Evolutionary conservation across 1,284 basidiomycete genomes (phyloP).

Genomic region (Puccinia triticina): DNA sequence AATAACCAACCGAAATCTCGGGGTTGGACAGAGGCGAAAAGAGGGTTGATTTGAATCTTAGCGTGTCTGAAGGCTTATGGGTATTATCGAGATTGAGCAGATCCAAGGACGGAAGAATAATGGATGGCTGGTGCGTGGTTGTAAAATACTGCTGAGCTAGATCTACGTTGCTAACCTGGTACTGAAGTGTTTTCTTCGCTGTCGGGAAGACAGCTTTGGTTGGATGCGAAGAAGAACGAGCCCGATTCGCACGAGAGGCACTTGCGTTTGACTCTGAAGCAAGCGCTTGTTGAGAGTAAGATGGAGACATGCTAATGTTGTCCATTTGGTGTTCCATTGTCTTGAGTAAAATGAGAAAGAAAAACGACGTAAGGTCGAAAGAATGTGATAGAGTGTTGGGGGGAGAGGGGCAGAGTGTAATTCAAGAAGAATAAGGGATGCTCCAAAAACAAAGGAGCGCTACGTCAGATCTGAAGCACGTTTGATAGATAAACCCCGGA

Average conservation of each 20-base stretch:
- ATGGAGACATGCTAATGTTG: neutral
- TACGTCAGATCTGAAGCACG: neutral
- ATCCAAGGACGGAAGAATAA: neutral
- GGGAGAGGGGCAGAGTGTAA: neutral
- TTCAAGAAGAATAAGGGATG: conserved; percentile 2
- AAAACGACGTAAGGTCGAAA: neutral
- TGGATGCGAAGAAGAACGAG: conserved; percentile 24
- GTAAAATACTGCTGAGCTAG: neutral
- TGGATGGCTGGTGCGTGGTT: neutral
- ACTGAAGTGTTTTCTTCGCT: neutral
- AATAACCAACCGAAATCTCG: neutral
- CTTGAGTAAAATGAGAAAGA: neutral
- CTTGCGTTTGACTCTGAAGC: neutral
- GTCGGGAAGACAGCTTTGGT: conserved; percentile 14
- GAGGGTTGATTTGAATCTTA: neutral
- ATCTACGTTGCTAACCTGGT: neutral
- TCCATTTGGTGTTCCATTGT: neutral
- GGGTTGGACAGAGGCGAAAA: conserved; percentile 13
- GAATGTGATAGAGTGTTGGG: neutral
- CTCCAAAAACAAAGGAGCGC: neutral
- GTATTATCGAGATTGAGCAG: neutral
- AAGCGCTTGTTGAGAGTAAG: neutral
- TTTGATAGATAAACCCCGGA: neutral
- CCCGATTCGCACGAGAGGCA: neutral
- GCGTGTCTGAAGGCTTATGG: neutral